These are phyloP conservation scores for Fusarium sp. DNA, from an alignment of 2,329 filamentous ascomycete species.

Conservation along the genomic window DNA sequence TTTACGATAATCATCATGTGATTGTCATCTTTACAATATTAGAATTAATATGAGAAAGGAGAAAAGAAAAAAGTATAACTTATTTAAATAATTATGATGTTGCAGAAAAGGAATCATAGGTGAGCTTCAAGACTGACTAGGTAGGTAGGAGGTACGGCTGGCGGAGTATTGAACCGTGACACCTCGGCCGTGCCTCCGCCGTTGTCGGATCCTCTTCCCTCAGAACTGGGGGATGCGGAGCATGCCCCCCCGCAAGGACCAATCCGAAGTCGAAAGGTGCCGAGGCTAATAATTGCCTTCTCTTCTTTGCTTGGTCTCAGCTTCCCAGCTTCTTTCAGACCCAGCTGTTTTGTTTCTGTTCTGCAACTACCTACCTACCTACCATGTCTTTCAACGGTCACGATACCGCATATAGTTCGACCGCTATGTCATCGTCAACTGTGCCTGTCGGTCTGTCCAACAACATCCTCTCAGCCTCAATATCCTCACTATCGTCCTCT, in stretches of 20 bases:
- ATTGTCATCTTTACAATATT: neutral
- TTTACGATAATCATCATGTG: too few relatives aligned
- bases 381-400: slow-evolving; percentile 59
- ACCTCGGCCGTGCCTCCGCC: slow-evolving; percentile 38
- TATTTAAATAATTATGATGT: too few relatives aligned
- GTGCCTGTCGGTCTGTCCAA: slow-evolving; percentile 60
- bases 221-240: slow-evolving; percentile 21
- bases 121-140: too few relatives aligned
- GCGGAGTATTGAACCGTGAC: slow-evolving; percentile 13
- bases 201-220: slow-evolving; percentile 31
- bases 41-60: too few relatives aligned
- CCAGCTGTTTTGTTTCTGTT: slow-evolving; percentile 23
- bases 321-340: slow-evolving; percentile 23
- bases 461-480: slow-evolving; percentile 69
- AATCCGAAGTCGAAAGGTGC: slow-evolving; percentile 35
- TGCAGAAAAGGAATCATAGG: too few relatives aligned
- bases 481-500: slow-evolving; percentile 74
- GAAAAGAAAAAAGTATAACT: too few relatives aligned
- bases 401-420: slow-evolving; percentile 59
- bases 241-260: slow-evolving; percentile 32
- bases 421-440: slow-evolving; percentile 49
- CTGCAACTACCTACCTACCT: neutral
- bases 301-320: slow-evolving; percentile 3
- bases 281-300: slow-evolving; percentile 42
- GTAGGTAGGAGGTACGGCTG: too few relatives aligned